These are phyloP conservation scores for Limonium bicolor DNA, from an alignment of 148 eudicot species.

Conservation along the genomic window DNA sequence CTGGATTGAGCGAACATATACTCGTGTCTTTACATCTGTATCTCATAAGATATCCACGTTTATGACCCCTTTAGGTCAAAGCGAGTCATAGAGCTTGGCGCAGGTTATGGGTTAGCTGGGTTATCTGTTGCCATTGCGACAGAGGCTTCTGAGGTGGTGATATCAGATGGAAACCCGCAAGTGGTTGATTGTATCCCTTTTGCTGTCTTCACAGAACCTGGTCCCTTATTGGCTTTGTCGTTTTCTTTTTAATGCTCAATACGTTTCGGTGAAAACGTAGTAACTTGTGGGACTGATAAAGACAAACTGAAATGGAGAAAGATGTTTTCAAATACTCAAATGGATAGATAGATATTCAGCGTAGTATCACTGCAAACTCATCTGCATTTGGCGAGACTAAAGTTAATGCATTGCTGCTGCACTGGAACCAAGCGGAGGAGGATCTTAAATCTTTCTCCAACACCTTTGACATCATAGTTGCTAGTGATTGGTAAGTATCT, in stretches of 20 bases:
- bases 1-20: no score
- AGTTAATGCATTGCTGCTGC: conserved; percentile 49
- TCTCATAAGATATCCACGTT: no score
- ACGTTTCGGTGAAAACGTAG: no score
- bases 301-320: no score
- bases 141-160: conserved; percentile 65
- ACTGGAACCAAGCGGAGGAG: conserved; percentile 67
- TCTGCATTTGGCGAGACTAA: conserved; percentile 44
- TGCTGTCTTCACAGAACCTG: background rate
- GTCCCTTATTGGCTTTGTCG: no score
- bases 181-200: conserved; percentile 94
- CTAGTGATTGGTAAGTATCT: conserved; percentile 73
- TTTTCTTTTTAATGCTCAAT: no score
- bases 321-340: no score
- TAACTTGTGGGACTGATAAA: no score
- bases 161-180: conserved; percentile 95
- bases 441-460: conserved; percentile 21
- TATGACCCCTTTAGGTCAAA: no score
- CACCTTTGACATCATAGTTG: conserved; percentile 58
- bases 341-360: conserved; percentile 93
- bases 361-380: conserved; percentile 39
- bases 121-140: conserved; percentile 57
- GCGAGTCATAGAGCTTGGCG: conserved; percentile 74
- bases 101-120: conserved; percentile 91
- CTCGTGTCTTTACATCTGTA: no score